A percentile compares a stretch with the other conserved stretches of the same genome.
Evolutionary conservation across 192 early-diverging fungal genomes (phyloP).

Genomic region (Mortierella claussenii): DNA sequence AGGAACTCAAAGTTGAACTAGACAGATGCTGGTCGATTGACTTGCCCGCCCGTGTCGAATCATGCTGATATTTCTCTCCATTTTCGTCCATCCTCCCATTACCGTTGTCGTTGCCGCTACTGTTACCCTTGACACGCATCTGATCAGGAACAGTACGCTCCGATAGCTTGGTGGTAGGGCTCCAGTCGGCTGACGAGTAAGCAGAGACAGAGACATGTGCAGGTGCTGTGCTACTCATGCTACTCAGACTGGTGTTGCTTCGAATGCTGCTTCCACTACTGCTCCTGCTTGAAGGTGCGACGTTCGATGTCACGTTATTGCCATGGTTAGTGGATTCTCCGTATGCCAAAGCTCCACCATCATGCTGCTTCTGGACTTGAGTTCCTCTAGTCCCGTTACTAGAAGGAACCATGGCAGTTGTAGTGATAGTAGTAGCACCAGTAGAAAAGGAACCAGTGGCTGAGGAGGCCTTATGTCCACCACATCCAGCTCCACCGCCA

Average conservation of each 20-base stretch:
- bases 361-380: not conserved
- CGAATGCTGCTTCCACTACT: constrained; percentile 40
- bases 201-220: not conserved
- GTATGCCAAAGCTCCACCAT: not conserved
- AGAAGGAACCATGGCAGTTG: not conserved
- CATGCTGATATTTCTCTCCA: not conserved
- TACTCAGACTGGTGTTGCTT: constrained; percentile 38
- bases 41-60: not conserved
- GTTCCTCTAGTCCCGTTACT: no score
- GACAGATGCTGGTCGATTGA: not conserved
- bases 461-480: constrained; percentile 57
- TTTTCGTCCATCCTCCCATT: not conserved
- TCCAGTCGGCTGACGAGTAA: constrained; percentile 16
- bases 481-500: constrained; percentile 58
- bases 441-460: not conserved
- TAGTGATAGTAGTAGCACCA: not conserved
- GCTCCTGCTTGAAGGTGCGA: constrained; percentile 29
- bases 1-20: not conserved
- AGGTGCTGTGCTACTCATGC: constrained; percentile 13
- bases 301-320: not conserved
- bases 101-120: not conserved
- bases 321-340: not conserved
- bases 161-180: not conserved
- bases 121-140: not conserved
- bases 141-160: not conserved